phyloP scores from a whole-genome alignment of 2,329 filamentous ascomycete genomes.

The Lachnellula arida region DNA sequence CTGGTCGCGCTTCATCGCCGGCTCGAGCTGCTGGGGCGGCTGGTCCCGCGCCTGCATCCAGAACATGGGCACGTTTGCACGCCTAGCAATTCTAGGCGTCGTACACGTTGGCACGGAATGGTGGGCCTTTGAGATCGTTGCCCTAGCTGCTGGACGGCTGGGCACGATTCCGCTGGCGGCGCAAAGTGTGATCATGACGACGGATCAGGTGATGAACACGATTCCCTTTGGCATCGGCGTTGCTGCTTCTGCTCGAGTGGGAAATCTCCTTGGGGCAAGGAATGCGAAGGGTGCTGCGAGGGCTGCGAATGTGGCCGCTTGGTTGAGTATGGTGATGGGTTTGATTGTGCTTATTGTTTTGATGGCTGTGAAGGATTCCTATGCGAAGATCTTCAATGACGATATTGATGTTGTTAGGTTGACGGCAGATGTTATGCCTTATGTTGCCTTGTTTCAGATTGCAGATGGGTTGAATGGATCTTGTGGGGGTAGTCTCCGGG shows the following conservation, averaged over 20 bases:
- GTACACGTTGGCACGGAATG: conserved; percentile 86
- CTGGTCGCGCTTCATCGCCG: conserved; percentile 67
- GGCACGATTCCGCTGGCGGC: conserved; percentile 77
- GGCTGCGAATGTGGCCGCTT: conserved; percentile 70
- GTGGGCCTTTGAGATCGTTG: conserved; percentile 93
- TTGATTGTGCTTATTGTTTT: conserved; percentile 61
- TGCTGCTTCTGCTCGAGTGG: conserved; percentile 70
- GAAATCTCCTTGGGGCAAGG: conserved; percentile 71
- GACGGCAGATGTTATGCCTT: conserved; percentile 75
- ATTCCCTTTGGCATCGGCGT: conserved; percentile 85
- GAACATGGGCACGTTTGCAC: conserved; percentile 66
- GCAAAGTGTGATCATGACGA: conserved; percentile 86
- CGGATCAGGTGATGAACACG: conserved; percentile 73
- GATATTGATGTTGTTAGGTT: conserved; percentile 67
- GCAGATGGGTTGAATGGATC: conserved; percentile 82
- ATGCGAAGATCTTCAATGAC: conserved; percentile 77
- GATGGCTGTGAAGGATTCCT: conserved; percentile 66
- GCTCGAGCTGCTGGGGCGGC: conserved; percentile 76
- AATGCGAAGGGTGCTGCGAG: conserved; percentile 61
- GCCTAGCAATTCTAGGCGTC: conserved; percentile 70
- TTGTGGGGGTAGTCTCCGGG: conserved; percentile 74
- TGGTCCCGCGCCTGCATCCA: conserved; percentile 59
- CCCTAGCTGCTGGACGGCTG: conserved; percentile 72
- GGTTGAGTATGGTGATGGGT: conserved; percentile 67
- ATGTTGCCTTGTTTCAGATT: conserved; percentile 85